Evolutionary conservation across 192 early-diverging fungal species (phyloP).

Genomic region (Linderina pennispora): DNA sequence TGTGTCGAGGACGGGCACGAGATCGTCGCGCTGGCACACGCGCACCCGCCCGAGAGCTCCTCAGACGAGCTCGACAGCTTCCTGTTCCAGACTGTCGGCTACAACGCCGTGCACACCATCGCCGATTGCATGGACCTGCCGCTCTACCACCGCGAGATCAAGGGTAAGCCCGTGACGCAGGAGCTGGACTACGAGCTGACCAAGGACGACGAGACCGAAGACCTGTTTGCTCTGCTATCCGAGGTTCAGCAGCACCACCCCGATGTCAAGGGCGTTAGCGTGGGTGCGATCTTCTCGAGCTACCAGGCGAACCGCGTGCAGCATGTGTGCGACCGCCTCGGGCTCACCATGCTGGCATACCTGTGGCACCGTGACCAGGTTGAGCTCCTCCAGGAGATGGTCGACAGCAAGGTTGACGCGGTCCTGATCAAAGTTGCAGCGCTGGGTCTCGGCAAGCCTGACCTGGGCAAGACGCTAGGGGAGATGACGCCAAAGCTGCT

Average conservation of each 20-base stretch:
- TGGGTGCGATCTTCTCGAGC: conserved; percentile 93
- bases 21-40: conserved; percentile 88
- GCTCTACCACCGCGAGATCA: conserved; percentile 70
- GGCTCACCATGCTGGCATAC: conserved; percentile 74
- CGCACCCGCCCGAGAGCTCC: conserved; percentile 61
- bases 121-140: conserved; percentile 82
- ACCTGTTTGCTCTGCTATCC: conserved; percentile 69
- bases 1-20: conserved; percentile 90
- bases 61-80: conserved; percentile 89
- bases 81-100: conserved; percentile 97
- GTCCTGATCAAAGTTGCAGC: conserved; percentile 93
- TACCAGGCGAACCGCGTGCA: conserved; percentile 98
- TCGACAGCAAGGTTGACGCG: conserved; percentile 65
- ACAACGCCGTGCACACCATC: conserved; percentile 79
- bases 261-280: conserved; percentile 78
- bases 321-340: conserved; percentile 86
- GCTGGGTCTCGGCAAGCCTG: conserved; percentile 58
- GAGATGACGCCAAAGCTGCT: conserved; percentile 75
- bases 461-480: conserved; percentile 68
- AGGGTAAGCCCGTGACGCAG: conserved; percentile 60
- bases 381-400: conserved; percentile 82
- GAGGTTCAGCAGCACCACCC: conserved; percentile 67
- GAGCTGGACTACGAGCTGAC: conserved; percentile 62
- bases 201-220: conserved; percentile 89
- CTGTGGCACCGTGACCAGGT: conserved; percentile 88